Base-by-base conservation (phyloP, 495 filamentous ascomycete species). In the Penicillium antarcticum region DNA sequence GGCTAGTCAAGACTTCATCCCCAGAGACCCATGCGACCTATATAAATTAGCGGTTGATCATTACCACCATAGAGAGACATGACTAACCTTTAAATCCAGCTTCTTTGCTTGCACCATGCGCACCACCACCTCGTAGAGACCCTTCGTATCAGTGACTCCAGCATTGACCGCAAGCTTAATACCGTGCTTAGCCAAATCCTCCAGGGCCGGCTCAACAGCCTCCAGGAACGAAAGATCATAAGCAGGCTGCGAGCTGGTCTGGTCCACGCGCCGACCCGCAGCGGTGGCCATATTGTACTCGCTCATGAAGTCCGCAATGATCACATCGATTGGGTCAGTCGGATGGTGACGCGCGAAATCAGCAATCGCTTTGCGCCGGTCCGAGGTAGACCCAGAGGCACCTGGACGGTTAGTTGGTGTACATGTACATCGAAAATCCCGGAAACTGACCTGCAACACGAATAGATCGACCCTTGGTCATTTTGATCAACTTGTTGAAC, bases 121-220 rank as follows among this genome's bases (percentile, higher is more conserved):
- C 26, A 46, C 60, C 0, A 83, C 75, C 14, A 64, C 75, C 18
- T 78, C 59, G 36, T 72, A 69, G 1, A 83, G 66, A 14, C 63
- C 66, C 58, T 76, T 56, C 0, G 77, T 78, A 55, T 82, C 79
- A 1, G 68, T 61, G 5, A 76, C 79, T 0, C 81, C 81, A 24
- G 80, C 81, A 70, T 85, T 85, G 45, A 81, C 80, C 12, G 77
- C 80, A 7, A 85, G 41, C 51, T 79, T 81, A 57, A 84, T 83
- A 0, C 68, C 53, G 50, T 81, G 48, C 42, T 72, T 73, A 0
- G 79, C 74, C 38, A 85, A 56, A 56, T 81, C 56, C 3, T 62
- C 60, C 9, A 83, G 56, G 1, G 80, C 78, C 4, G 80, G 80
- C 45, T 77, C 69, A 16, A 83, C 55, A 5, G 74, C 69, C 49